phyloP scores from a whole-genome alignment of 805 yeast genomes.

The Priceomyces carsonii region DNA sequence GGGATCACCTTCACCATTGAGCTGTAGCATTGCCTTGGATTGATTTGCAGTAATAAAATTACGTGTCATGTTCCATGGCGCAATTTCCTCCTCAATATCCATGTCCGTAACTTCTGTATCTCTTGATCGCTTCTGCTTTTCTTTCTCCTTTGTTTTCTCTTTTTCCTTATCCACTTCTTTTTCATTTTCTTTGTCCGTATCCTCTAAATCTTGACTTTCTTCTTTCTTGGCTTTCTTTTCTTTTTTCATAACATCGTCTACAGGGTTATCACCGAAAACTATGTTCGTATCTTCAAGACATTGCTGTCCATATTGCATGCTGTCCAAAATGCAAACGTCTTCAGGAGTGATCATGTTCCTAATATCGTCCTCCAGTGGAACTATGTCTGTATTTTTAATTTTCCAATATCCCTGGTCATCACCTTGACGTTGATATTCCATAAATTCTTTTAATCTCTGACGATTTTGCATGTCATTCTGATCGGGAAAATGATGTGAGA shows the following conservation, averaged over 20 bases:
- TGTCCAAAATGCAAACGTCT: conserved; percentile 80
- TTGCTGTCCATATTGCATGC: conserved; percentile 94
- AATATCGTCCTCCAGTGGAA: conserved; percentile 76
- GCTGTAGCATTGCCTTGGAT: conserved; percentile 94
- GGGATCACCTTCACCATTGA: conserved; percentile 94
- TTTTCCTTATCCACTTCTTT: conserved; percentile 14
- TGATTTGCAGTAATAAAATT: conserved; percentile 93
- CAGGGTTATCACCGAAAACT: conserved; percentile 36
- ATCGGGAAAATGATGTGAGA: conserved; percentile 91
- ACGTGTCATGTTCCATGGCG: conserved; percentile 93
- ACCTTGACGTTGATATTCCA: conserved; percentile 95
- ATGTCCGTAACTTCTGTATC: conserved; percentile 50
- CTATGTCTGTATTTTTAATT: conserved; percentile 55
- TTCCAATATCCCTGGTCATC: conserved; percentile 96
- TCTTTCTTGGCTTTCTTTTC: conserved; percentile 41
- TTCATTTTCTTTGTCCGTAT: conserved; percentile 20
- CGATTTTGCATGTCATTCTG: conserved; percentile 97
- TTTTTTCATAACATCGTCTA: conserved; percentile 27
- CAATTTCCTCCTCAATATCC: conserved; percentile 77
- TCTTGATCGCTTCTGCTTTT: conserved; percentile 31
- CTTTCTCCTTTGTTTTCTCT: conserved; percentile 18
- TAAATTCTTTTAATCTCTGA: conserved; percentile 92
- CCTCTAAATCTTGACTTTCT: conserved; percentile 17
- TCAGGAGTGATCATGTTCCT: conserved; percentile 89
- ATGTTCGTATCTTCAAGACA: conserved; percentile 77